A percentile compares a stretch with the other conserved stretches of the same genome.
phyloP scores from a whole-genome alignment of 2,329 filamentous ascomycete species.

The Cytospora leucostoma region DNA sequence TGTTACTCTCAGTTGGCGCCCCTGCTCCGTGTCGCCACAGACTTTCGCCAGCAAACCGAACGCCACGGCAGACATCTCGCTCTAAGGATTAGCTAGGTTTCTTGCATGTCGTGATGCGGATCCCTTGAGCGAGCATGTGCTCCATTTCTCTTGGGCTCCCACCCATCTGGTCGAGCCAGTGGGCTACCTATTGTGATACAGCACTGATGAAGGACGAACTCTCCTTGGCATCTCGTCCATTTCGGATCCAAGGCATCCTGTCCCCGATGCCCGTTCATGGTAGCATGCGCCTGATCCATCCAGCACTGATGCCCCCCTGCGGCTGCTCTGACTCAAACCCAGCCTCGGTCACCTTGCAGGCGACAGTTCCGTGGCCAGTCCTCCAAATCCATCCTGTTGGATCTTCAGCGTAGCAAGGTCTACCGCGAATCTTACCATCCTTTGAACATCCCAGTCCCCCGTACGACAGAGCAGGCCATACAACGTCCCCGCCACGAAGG shows the following conservation, averaged over 20 bases:
- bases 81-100: conserved; percentile 21
- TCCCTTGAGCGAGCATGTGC: conserved; percentile 14
- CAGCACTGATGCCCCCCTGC: conserved; percentile 5
- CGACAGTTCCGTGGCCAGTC: conserved; percentile 41
- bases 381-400: conserved; percentile 64
- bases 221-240: conserved; percentile 4
- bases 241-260: background rate
- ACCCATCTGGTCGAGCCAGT: conserved; percentile 8
- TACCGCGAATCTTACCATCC: conserved; percentile 59
- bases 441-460: conserved; percentile 49
- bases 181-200: conserved; percentile 5
- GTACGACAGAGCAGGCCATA: conserved; percentile 58
- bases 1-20: conserved; percentile 14
- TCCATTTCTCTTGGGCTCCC: conserved; percentile 2
- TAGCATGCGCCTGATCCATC: conserved; percentile 31
- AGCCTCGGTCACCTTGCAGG: conserved; percentile 20
- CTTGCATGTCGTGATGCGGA: conserved; percentile 23
- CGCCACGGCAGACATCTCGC: conserved; percentile 9
- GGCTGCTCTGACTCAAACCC: conserved; percentile 21
- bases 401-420: conserved; percentile 69
- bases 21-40: conserved; percentile 4
- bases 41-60: conserved; percentile 8
- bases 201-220: conserved; percentile 6
- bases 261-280: conserved; percentile 7
- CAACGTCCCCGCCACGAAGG: conserved; percentile 72